phyloP scores from a whole-genome alignment of 139 green algal species.

The Chlorella sp. region DNA sequence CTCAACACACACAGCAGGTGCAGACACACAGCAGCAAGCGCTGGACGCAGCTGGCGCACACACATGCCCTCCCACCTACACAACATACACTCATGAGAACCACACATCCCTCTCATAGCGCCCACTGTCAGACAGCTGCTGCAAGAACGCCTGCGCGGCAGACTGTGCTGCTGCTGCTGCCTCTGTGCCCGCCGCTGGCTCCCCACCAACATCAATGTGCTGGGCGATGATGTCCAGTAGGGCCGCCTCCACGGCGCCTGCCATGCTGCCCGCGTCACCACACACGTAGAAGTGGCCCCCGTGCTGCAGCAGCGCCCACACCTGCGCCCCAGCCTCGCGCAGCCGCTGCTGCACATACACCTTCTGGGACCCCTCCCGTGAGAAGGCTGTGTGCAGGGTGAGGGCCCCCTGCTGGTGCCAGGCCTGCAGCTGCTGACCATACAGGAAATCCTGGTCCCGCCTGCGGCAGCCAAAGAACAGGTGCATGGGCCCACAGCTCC shows the following conservation, averaged over 20 bases:
- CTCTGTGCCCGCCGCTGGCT: too few relatives aligned
- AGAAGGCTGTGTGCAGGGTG: constrained; percentile 80
- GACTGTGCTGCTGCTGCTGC: too few relatives aligned
- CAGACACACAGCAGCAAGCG: too few relatives aligned
- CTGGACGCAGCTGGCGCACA: too few relatives aligned
- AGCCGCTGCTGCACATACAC: constrained; percentile 93
- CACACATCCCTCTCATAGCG: too few relatives aligned
- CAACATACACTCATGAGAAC: too few relatives aligned
- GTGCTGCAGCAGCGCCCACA: constrained; percentile 71
- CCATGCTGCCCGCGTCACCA: constrained; percentile 81
- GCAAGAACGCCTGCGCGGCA: too few relatives aligned
- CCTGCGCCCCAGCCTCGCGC: constrained; percentile 35
- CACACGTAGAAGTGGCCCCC: constrained; percentile 87
- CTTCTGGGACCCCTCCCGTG: constrained; percentile 64
- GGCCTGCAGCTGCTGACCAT: constrained; percentile 55
- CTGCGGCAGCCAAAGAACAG: constrained; percentile 86
- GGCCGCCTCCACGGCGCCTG: constrained; percentile 47
- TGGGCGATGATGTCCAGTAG: constrained; percentile 46
- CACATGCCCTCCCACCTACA: too few relatives aligned
- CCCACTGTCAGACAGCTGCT: too few relatives aligned
- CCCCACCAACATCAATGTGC: too few relatives aligned
- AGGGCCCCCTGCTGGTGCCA: constrained; percentile 55
- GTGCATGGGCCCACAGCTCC: too few relatives aligned
- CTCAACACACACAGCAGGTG: too few relatives aligned
- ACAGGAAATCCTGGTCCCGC: constrained; percentile 72